These are phyloP conservation scores for Catunica adiposa DNA, from an alignment of 2,329 filamentous ascomycete genomes.

Conservation along the genomic window DNA sequence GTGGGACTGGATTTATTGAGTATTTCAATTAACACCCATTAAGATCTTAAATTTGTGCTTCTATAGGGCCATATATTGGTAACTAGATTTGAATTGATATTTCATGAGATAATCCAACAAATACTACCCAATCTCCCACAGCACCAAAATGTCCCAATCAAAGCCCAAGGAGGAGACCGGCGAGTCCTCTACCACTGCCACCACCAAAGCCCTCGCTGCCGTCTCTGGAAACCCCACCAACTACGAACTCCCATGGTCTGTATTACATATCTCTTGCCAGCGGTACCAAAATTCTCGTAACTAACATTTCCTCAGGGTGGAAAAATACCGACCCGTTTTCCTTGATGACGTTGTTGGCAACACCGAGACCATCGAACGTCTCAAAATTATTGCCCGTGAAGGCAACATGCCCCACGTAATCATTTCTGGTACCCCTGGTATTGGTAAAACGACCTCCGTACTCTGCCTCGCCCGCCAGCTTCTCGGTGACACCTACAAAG, in stretches of 20 bases:
- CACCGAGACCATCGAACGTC: constrained; percentile 86
- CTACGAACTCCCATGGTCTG: constrained; percentile 68
- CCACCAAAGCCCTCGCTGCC: constrained; percentile 37
- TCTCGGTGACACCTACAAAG: constrained; percentile 85
- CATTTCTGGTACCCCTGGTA: constrained; percentile 98
- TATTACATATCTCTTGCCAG: constrained; percentile 1
- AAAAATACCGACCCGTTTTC: constrained; percentile 91
- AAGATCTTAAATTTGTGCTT: neutral
- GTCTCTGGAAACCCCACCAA: constrained; percentile 34
- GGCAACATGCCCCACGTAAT: constrained; percentile 99
- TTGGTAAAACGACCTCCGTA: constrained; percentile 94
- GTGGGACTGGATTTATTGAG: neutral
- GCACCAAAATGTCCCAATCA: constrained; percentile 29
- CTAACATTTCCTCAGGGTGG: constrained; percentile 50
- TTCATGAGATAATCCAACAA: neutral
- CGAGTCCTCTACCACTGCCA: constrained; percentile 44
- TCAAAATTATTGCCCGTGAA: constrained; percentile 97
- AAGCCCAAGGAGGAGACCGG: constrained; percentile 33
- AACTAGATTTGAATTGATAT: neutral
- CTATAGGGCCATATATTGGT: too few relatives aligned
- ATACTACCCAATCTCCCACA: neutral
- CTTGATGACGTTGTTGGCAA: constrained; percentile 96
- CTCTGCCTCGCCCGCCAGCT: constrained; percentile 84
- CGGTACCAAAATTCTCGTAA: neutral
- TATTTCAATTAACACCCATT: neutral